A percentile compares a stretch with the other conserved stretches of the same genome.
These are phyloP conservation scores for Avena sativa DNA, from an alignment of 176 grass and related monocot species.

Conservation along the genomic window DNA sequence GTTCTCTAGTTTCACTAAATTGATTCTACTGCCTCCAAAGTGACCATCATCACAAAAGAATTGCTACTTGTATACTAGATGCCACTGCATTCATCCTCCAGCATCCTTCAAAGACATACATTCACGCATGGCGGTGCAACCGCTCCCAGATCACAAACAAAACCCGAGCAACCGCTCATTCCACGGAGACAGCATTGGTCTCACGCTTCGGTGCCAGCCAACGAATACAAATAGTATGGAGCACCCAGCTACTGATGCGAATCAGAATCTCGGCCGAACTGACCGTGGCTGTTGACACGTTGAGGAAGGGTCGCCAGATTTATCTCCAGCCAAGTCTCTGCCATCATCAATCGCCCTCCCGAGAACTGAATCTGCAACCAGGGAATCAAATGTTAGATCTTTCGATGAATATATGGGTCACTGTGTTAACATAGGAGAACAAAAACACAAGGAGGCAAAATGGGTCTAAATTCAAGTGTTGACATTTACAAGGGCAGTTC, in stretches of 20 bases:
- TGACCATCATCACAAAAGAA: background rate
- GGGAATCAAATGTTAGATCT: slow-evolving; percentile 24
- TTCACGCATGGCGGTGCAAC: background rate
- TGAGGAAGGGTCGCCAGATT: slow-evolving; percentile 32
- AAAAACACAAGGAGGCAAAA: slow-evolving; percentile 23
- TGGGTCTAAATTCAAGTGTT: background rate
- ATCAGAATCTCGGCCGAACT: slow-evolving; percentile 69
- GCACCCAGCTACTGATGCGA: slow-evolving; percentile 18
- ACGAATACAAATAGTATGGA: background rate
- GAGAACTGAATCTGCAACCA: slow-evolving; percentile 50
- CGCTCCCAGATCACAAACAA: background rate
- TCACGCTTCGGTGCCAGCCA: background rate
- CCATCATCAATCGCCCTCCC: slow-evolving; percentile 25
- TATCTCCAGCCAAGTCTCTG: background rate
- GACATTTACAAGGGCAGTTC: background rate
- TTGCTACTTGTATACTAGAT: slow-evolving; percentile 5
- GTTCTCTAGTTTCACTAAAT: slow-evolving; percentile 7
- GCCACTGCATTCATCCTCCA: background rate
- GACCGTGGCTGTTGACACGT: slow-evolving; percentile 36
- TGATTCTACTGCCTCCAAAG: slow-evolving; percentile 18
- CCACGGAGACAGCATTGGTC: background rate
- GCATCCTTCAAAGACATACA: background rate
- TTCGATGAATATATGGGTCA: slow-evolving; percentile 12
- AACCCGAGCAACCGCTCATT: background rate
- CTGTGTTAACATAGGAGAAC: background rate